phyloP scores from a whole-genome alignment of 331 rosid genomes.

The Prunus yedoensis region DNA sequence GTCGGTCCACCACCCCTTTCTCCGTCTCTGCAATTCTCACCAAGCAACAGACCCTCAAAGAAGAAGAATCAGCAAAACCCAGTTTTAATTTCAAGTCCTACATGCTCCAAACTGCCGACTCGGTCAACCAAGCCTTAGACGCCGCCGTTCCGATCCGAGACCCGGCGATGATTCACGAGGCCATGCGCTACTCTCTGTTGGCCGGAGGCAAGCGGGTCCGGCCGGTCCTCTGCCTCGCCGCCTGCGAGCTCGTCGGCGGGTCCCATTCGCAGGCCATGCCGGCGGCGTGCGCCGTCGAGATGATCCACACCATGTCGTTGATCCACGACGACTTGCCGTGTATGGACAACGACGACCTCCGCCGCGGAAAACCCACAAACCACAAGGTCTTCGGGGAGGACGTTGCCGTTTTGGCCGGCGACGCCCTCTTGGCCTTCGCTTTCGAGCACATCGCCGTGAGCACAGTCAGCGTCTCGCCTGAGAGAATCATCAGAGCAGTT shows the following conservation, averaged over 20 bases:
- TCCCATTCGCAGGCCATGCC: conserved; percentile 47
- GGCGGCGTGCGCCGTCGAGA: no score
- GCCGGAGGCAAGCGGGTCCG: conserved; percentile 91
- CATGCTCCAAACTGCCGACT: conserved; percentile 53
- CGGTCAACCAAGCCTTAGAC: conserved; percentile 59
- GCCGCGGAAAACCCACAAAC: conserved; percentile 80
- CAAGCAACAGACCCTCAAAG: conserved; percentile 25
- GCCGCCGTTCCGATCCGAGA: conserved; percentile 49
- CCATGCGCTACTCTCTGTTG: conserved; percentile 88
- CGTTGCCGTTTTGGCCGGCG: conserved; percentile 80
- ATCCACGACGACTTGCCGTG: conserved; percentile 89
- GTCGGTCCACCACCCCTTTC: conserved; percentile 10
- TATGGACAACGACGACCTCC: conserved; percentile 90
- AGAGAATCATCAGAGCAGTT: conserved; percentile 48
- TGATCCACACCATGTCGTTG: conserved; percentile 89
- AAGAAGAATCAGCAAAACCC: conserved; percentile 5
- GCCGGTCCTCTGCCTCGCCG: conserved; percentile 71
- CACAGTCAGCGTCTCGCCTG: conserved; percentile 38
- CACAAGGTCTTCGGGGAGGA: conserved; percentile 82
- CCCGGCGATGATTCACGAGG: conserved; percentile 64
- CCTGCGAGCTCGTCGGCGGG: conserved; percentile 82
- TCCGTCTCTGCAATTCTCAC: conserved; percentile 43
- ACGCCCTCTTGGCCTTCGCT: conserved; percentile 65
- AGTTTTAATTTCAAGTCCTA: conserved; percentile 54
- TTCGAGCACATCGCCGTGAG: conserved; percentile 64